Percentiles rank a stretch among this genome's conserved stretches.
Evolutionary conservation across 2,329 filamentous ascomycete species (phyloP).

Genomic region (Fusarium austroafricanum): DNA sequence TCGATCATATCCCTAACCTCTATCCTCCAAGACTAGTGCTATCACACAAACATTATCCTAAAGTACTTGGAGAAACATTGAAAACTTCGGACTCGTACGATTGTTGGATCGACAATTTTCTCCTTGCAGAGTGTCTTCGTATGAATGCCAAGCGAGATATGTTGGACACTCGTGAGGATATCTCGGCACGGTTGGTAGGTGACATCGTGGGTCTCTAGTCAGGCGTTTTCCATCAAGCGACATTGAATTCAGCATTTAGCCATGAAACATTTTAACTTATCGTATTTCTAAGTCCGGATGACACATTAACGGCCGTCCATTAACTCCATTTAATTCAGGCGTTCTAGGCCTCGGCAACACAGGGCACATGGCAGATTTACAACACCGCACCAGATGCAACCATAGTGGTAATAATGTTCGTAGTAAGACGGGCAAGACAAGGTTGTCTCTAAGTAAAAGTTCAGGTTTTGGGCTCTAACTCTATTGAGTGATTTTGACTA

Average conservation of each 20-base stretch:
- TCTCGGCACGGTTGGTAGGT: constrained; percentile 3
- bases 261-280: constrained; percentile 6
- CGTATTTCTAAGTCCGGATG: constrained; percentile 11
- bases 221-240: constrained; percentile 7
- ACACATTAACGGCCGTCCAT: not conserved
- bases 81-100: not conserved
- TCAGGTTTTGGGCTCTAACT: constrained; percentile 11
- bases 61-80: not conserved
- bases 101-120: not conserved
- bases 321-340: not conserved
- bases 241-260: not conserved
- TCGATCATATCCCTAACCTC: not conserved
- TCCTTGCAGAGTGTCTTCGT: not conserved
- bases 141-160: not conserved
- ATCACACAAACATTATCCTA: not conserved
- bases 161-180: not conserved
- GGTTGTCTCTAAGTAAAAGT: not conserved
- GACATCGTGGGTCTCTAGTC: constrained; percentile 17
- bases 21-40: not conserved
- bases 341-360: not conserved
- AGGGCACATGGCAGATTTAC: not conserved
- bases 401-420: not conserved
- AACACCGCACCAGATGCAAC: constrained; percentile 1
- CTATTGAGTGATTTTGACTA: not conserved
- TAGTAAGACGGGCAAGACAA: not conserved